Evolutionary conservation across 2,329 filamentous ascomycete genomes (phyloP), one percentile per base, ranked within the genome.

Genomic region (Colletotrichum sp.): DNA sequence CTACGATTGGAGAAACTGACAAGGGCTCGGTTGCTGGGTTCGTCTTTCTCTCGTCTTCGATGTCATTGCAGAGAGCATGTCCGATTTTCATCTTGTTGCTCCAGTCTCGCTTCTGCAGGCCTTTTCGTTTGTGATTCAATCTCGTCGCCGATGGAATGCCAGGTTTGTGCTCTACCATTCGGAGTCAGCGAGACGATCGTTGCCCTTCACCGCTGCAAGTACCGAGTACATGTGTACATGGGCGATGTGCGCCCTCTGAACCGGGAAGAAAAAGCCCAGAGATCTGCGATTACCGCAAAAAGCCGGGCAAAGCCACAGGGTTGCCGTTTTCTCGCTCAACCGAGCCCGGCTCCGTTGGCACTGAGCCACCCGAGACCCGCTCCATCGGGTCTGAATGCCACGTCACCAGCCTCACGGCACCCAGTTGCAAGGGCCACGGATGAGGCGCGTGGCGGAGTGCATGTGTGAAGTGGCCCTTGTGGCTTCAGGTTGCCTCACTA

Each of bases 1-100:
- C 81, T 83, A 80, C 80, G 78, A 83, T 83, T 84, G 83, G 82
- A 79, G 78, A 79, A 52, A 78, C 76, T 8, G 66, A 67, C 75
- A 75, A 65, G 75, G 75, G 39, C 24, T 28, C 22, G 34, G 16
- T 30, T 62, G 28, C 24, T 34, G 57, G 32, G 69, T 52, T 52
- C 44, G n/a, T 24, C n/a, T 69, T 44, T 26, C 28, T 22, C 26
- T 30, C 32, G 34, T 59, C 18, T 30, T 62, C 18, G 32, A 26
- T 60, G 44, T n/a, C 59, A 24, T 68, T 66, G 63, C 62, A 22
- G 34, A 60, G 48, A 26, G 55, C 16, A 24, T n/a, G 34, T 67
- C 24, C 22, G 72, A 64, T 63, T 44, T 34, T 24, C 44, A 52
- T 13, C 36, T 71, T 39, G 44, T 62, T 60, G 34, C 34, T 65